Base-by-base conservation (phyloP, 352 stramenopile species). In the Phytopythium sindhum region DNA sequence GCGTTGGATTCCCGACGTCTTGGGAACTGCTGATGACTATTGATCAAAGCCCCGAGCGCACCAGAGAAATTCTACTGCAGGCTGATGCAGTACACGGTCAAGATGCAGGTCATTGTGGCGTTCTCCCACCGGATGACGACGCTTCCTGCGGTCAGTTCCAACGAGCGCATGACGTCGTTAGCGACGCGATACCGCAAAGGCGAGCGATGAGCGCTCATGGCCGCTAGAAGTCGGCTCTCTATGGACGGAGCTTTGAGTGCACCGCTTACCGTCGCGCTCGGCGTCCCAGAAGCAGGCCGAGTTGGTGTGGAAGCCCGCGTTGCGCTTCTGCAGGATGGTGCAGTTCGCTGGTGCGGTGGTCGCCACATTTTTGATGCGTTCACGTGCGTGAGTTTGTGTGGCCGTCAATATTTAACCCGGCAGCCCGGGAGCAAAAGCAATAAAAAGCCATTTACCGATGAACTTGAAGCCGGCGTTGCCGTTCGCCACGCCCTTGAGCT, bases 381-480 rank as follows among this genome's bases (percentile, higher is more conserved):
- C 41, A 21, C 41, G 41, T 28, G 23, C 48, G 48, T 55, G 48
- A 55, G 48, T 26, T 35, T 50, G 54, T 9, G 23, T 76, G 64
- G 50, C 39, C 29, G 26, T 63, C 73, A 69, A 33, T 79, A 79
- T 81, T 79, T 78, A 81, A 58, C 59, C 19, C 17, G 44, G 52
- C n/a, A 53, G 75, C 21, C 65, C 37, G 47, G 58, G 65, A 65
- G 47, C 60, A 65, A 69, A 28, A 45, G 55, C 28, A 50, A 41
- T 44, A 26, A 50, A 11, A 48, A 33, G 24, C 52, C 42, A 66
- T 63, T 47, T 57, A 95, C 86, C 86, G 24, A 96, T 91, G 68
- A 93, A 95, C 66, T 96, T 96, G 80, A 96, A 96, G 53, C 88
- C 88, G 15, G 86, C 88, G 2, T 85, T 90, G 60, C 88, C 85